Evolutionary conservation across 768 basidiomycete species (phyloP).

Genomic region (Tricholoma furcatifolium): DNA sequence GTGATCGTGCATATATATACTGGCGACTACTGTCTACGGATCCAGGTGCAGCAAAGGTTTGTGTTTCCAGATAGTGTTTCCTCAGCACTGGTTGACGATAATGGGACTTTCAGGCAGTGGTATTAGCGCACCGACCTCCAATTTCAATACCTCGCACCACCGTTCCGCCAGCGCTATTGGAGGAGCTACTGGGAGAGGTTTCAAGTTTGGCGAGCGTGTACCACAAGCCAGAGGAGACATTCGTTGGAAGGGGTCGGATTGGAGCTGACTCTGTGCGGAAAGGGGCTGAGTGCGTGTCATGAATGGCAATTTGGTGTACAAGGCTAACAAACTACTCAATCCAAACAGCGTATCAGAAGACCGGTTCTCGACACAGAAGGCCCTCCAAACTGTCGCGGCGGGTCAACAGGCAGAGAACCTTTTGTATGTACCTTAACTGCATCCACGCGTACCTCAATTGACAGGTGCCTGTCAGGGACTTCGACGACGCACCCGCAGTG

Average conservation of each 20-base stretch:
- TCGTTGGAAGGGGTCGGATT: conserved; percentile 88
- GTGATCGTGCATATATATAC: conserved; percentile 97
- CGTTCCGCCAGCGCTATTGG: conserved; percentile 81
- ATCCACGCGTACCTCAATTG: neutral
- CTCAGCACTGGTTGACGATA: neutral
- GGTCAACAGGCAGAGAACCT: conserved; percentile 95
- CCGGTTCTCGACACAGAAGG: conserved; percentile 71
- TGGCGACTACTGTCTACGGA: conserved; percentile 96
- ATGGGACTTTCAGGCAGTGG: conserved; percentile 54
- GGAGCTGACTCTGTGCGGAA: conserved; percentile 77
- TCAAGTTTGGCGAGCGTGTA: conserved; percentile 92
- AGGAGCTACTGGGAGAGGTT: conserved; percentile 90
- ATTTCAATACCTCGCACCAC: conserved; percentile 92
- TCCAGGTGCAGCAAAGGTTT: conserved; percentile 91
- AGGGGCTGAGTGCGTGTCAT: conserved; percentile 51
- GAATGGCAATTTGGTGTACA: neutral
- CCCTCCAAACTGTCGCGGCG: conserved; percentile 86
- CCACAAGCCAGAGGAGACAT: conserved; percentile 95
- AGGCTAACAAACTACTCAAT: neutral
- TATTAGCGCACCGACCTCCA: conserved; percentile 88
- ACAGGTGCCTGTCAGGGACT: conserved; percentile 50
- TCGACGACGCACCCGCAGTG: conserved; percentile 68
- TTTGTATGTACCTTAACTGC: conserved; percentile 41
- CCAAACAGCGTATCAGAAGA: conserved; percentile 59
- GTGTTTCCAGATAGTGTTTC: conserved; percentile 5